These are phyloP conservation scores for Saccharum officinarum DNA, from an alignment of 176 grass and related monocot species.

Conservation along the genomic window DNA sequence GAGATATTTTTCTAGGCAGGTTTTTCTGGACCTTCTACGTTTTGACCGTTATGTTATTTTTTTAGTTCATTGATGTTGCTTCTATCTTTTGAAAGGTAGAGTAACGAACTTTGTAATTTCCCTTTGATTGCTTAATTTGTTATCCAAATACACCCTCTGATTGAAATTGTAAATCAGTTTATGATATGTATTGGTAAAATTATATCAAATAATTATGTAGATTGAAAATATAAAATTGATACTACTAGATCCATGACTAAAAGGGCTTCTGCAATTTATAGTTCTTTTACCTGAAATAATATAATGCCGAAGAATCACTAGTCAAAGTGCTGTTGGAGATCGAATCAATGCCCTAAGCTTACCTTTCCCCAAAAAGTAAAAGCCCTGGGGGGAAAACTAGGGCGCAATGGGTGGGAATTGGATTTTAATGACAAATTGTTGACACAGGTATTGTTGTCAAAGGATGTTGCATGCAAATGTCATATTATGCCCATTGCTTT, in stretches of 20 bases:
- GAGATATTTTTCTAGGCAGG: constrained; percentile 59
- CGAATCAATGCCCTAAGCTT: not conserved
- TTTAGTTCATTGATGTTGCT: not conserved
- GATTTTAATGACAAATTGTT: not conserved
- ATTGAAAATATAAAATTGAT: not conserved
- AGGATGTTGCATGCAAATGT: not conserved
- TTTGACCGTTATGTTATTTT: constrained; percentile 16
- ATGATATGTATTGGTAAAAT: not conserved
- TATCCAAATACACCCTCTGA: not conserved
- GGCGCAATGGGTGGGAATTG: not conserved
- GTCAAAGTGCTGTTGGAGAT: not conserved
- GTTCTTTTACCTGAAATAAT: not conserved
- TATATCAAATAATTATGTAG: not conserved
- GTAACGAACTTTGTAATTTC: not conserved
- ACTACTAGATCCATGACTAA: not conserved
- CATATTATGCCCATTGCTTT: not conserved
- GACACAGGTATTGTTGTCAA: not conserved
- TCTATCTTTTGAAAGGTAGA: not conserved
- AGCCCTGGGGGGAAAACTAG: not conserved
- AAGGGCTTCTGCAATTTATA: not conserved
- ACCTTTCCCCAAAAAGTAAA: not conserved
- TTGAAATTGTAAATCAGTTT: not conserved
- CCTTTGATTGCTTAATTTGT: not conserved
- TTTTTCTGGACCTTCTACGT: constrained; percentile 7
- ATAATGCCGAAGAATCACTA: not conserved